A percentile compares a stretch with the other conserved stretches of the same genome.
Evolutionary conservation across 257 asterid genomes (phyloP).

Genomic region (Coffea eugenioides): DNA sequence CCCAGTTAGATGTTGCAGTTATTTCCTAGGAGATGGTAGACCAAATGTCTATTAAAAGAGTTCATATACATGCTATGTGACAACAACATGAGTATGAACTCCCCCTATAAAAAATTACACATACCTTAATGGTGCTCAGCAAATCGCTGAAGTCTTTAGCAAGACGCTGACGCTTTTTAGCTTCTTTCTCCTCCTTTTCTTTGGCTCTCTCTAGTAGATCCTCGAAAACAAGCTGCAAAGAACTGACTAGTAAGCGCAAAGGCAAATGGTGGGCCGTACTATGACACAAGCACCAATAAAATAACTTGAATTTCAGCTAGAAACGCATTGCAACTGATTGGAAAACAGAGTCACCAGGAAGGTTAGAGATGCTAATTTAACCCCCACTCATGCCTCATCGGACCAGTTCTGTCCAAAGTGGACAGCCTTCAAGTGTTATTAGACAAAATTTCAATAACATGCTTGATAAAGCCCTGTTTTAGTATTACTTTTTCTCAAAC

Average conservation of each 20-base stretch:
- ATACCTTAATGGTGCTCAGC: constrained; percentile 69
- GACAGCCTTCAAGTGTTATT: neutral
- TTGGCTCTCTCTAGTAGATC: constrained; percentile 90
- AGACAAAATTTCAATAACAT: neutral
- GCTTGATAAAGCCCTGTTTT: neutral
- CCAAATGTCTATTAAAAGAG: neutral
- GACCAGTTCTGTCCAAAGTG: neutral
- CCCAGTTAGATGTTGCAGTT: constrained; percentile 73
- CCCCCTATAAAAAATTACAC: constrained; percentile 24
- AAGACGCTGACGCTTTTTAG: constrained; percentile 81
- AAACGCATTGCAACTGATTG: neutral
- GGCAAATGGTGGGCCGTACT: neutral
- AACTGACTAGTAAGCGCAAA: constrained; percentile 5
- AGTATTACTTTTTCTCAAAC: neutral
- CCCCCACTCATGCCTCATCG: neutral
- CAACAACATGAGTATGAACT: constrained; percentile 1
- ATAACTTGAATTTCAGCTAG: neutral
- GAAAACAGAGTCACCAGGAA: neutral
- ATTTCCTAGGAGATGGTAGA: constrained; percentile 53
- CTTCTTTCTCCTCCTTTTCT: constrained; percentile 97
- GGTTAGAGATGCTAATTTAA: neutral
- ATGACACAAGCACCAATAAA: neutral
- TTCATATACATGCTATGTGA: neutral
- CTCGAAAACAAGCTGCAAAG: constrained; percentile 70
- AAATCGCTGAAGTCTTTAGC: constrained; percentile 79